Conservation (phyloP, 345 rosid species). For the Acer negundo region DNA sequence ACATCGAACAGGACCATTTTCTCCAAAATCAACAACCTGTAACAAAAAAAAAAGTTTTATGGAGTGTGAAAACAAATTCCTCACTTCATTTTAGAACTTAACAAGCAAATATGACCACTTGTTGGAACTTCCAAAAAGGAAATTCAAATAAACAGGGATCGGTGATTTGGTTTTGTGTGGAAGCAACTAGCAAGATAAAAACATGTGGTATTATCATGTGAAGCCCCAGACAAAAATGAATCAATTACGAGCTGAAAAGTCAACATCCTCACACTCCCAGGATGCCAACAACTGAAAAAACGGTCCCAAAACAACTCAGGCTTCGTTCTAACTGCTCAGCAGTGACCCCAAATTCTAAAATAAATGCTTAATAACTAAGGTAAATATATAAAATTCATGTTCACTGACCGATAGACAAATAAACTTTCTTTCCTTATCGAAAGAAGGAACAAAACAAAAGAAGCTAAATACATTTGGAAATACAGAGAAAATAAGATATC, state of each 20-base stretch:
- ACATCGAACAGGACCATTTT: slow-evolving; percentile 89
- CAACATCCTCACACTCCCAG: background rate
- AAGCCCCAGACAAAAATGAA: background rate
- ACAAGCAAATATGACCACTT: background rate
- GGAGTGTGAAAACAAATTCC: background rate
- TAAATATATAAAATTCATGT: background rate
- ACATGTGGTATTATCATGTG: background rate
- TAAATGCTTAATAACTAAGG: background rate
- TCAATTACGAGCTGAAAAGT: background rate
- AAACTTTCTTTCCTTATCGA: background rate
- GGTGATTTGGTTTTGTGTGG: background rate
- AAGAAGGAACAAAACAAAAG: background rate
- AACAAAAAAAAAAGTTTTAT: slow-evolving; percentile 22
- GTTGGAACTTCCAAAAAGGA: background rate
- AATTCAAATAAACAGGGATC: background rate
- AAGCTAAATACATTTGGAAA: slow-evolving; percentile 6
- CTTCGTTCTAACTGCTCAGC: slow-evolving; percentile 10
- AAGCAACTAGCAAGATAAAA: background rate
- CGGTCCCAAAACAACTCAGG: background rate
- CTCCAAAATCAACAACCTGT: slow-evolving; percentile 94
- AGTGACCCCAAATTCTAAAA: background rate
- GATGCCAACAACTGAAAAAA: background rate
- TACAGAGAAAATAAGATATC: background rate
- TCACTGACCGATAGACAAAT: slow-evolving; percentile 2
- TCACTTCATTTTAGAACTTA: background rate